phyloP scores from a whole-genome alignment of 2,329 filamentous ascomycete species.

The Colletotrichum spinosum region DNA sequence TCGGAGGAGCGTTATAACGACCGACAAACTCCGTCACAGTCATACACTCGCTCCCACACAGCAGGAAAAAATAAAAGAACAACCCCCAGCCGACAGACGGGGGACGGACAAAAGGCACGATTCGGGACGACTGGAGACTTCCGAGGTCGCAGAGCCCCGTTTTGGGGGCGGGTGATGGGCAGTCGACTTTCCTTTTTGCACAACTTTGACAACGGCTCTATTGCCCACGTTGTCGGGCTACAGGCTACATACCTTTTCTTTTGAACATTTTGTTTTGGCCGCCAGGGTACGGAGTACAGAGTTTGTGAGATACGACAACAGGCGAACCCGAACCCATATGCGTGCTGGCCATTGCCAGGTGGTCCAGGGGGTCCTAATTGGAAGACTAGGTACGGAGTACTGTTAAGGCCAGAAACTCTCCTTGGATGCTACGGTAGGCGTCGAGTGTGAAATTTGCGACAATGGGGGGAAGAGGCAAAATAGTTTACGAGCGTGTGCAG shows the following conservation, averaged over 20 bases:
- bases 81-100: conserved; percentile 17
- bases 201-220: conserved; percentile 20
- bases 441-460: background rate
- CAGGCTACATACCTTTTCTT: background rate
- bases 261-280: too few relatives aligned
- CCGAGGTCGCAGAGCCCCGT: too few relatives aligned
- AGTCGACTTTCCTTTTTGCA: conserved; percentile 15
- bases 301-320: too few relatives aligned
- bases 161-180: conserved; percentile 22
- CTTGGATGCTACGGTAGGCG: background rate
- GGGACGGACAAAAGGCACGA: conserved; percentile 24
- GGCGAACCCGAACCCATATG: too few relatives aligned
- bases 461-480: too few relatives aligned
- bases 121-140: conserved; percentile 7
- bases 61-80: background rate
- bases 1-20: background rate
- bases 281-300: too few relatives aligned
- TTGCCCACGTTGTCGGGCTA: conserved; percentile 29
- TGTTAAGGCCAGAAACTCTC: background rate
- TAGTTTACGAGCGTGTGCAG: too few relatives aligned
- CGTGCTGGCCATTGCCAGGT: background rate
- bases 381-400: background rate
- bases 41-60: too few relatives aligned
- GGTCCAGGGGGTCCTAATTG: conserved; percentile 7
- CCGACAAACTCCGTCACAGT: too few relatives aligned